A percentile compares a stretch with the other conserved stretches of the same genome.
Conservation (phyloP, 1,284 basidiomycete genomes). For the Irpex sp. region DNA sequence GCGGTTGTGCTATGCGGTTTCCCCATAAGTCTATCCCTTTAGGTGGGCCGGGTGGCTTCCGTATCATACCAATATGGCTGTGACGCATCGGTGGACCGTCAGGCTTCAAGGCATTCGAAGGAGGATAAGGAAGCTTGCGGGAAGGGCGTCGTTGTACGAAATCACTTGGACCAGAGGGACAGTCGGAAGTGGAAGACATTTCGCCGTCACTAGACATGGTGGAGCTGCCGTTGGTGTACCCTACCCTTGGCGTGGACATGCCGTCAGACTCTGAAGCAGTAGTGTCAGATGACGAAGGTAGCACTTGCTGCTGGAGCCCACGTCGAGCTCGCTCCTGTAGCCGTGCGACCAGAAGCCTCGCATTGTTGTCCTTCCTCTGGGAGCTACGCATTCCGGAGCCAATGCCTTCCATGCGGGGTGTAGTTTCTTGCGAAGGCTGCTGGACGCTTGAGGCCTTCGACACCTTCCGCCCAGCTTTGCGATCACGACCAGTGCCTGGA, state of each 20-base stretch:
- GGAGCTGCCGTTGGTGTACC: background rate
- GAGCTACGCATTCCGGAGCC: conserved; percentile 20
- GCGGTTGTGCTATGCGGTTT: background rate
- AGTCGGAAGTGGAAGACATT: background rate
- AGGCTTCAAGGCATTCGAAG: background rate
- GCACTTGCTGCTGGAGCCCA: background rate
- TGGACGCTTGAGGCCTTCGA: background rate
- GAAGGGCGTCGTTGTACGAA: background rate
- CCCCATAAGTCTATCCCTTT: background rate
- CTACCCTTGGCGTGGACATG: background rate
- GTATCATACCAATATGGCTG: background rate
- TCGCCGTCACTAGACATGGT: background rate
- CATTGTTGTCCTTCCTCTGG: background rate
- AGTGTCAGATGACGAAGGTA: background rate
- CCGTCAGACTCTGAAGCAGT: background rate
- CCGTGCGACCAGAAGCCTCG: background rate
- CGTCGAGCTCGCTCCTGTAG: conserved; percentile 3
- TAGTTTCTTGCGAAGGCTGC: background rate
- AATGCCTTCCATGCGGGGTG: conserved; percentile 20
- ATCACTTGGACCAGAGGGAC: background rate
- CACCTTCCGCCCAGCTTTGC: background rate
- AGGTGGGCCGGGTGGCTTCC: background rate
- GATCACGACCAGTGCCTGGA: background rate
- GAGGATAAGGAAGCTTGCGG: background rate
- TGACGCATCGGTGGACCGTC: background rate